Evolutionary conservation across 1,139 yeast genomes (phyloP), one percentile per base, ranked within the genome.

Genomic region (Taphrina wiesneri): DNA sequence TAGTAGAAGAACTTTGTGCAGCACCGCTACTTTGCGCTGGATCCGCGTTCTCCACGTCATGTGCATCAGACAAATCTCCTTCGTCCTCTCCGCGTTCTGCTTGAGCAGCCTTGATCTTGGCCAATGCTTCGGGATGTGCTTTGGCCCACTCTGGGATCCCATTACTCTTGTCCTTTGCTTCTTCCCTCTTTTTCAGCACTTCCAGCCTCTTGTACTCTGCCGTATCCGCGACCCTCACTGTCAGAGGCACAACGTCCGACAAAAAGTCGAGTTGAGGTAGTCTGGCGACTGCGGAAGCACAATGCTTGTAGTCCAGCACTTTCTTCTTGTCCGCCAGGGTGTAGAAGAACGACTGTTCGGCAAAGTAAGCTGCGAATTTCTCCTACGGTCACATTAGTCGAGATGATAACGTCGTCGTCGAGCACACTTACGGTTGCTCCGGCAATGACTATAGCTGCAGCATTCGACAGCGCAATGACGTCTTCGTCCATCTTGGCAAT

Each of bases 401-500:
- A 15, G 46, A n/a, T n/a, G 46, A 21, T 23, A 30, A 21, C 5
- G 26, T 17, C 15, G 19, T 3, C 11, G 54, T 7, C 13, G 25
- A 21, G 21, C 25, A 3, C 3, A 30, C 67, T n/a, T 46, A 65
- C 67, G 11, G 67, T 65, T 2, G 65, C 67, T 6, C 59, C 56
- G 5, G 67, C 49, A 3, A 65, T 59, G 23, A 65, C 32, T 3
- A 65, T 23, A 28, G 64, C 67, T 13, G 67, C 63, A 5, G 67
- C 61, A 30, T 65, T 65, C 15, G 67, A 65, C 3, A 61, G 39
- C 19, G 57, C 56, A 13, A 51, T 28, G n/a, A 65, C 60, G 45
- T 90, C 96, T 3, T 92, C 90, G 74, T 93, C 98, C 75, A 87
- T 83, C 73, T 89, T 90, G 74, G 93, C 86, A 65, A 92, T 88